These are phyloP conservation scores for Aspergillus fumigatiaffinis DNA, from an alignment of 2,329 filamentous ascomycete genomes.

Conservation along the genomic window DNA sequence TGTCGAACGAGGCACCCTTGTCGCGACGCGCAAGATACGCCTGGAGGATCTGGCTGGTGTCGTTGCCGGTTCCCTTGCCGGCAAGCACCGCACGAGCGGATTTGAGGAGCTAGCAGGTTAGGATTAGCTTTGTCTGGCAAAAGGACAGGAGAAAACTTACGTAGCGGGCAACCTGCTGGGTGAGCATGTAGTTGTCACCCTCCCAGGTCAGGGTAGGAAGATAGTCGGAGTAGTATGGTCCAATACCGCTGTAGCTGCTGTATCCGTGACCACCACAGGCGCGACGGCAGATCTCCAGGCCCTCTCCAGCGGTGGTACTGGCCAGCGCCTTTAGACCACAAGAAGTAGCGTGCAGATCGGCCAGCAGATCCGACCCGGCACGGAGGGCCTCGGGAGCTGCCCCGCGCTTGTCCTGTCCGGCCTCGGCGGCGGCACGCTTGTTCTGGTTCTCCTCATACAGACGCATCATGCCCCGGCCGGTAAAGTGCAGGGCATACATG, in stretches of 20 bases:
- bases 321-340: slow-evolving; percentile 72
- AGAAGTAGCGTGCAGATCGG: slow-evolving; percentile 72
- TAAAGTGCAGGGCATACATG: slow-evolving; percentile 76
- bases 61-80: slow-evolving; percentile 61
- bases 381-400: slow-evolving; percentile 66
- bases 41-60: slow-evolving; percentile 64
- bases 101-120: slow-evolving; percentile 62
- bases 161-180: slow-evolving; percentile 73
- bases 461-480: slow-evolving; percentile 70
- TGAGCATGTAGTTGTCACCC: slow-evolving; percentile 79
- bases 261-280: slow-evolving; percentile 77
- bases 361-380: slow-evolving; percentile 63
- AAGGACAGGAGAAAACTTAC: slow-evolving; percentile 33
- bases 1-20: slow-evolving; percentile 69
- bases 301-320: slow-evolving; percentile 68
- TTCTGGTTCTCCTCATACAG: slow-evolving; percentile 70
- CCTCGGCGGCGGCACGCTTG: slow-evolving; percentile 51
- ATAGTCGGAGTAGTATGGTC: slow-evolving; percentile 70
- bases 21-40: slow-evolving; percentile 63
- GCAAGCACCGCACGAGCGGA: slow-evolving; percentile 66
- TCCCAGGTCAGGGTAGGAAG: slow-evolving; percentile 70
- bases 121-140: neutral
- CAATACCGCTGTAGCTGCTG: slow-evolving; percentile 71
- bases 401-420: slow-evolving; percentile 47
- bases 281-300: slow-evolving; percentile 69